Percentiles rank a stretch among this genome's conserved stretches.
Evolutionary conservation across 192 early-diverging fungal genomes (phyloP).

Genomic region (Fimicolochytrium jonesii): DNA sequence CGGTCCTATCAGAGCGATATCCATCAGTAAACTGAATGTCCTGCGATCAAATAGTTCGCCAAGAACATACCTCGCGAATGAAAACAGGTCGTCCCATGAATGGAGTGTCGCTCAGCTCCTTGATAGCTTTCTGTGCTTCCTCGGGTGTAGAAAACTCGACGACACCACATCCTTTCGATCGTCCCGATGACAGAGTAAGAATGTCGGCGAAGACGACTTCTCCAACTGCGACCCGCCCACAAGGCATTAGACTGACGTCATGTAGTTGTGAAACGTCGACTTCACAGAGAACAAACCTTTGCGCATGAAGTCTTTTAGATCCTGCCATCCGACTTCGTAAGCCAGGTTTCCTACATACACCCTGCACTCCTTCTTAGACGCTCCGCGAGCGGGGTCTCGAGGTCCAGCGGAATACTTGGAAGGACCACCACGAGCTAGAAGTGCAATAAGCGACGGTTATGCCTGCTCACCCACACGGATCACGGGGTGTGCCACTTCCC

Average conservation of each 20-base stretch:
- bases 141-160: conserved; percentile 74
- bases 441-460: background rate
- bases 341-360: conserved; percentile 83
- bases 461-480: no score
- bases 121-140: conserved; percentile 72
- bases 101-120: conserved; percentile 58
- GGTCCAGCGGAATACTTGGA: conserved; percentile 13
- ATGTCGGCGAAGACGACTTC: conserved; percentile 75
- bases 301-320: conserved; percentile 81
- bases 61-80: conserved; percentile 69
- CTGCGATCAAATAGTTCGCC: no score
- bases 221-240: no score
- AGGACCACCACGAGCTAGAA: background rate
- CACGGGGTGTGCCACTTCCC: background rate
- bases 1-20: no score
- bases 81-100: conserved; percentile 73
- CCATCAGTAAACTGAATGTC: no score
- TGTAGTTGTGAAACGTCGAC: background rate
- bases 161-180: conserved; percentile 70
- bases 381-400: conserved; percentile 12
- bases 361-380: conserved; percentile 51
- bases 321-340: conserved; percentile 67
- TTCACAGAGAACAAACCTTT: conserved; percentile 64
- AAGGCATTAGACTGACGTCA: no score
- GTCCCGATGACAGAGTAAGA: conserved; percentile 50